Conservation (phyloP, 2,329 filamentous ascomycete species). For the Beauveria bassiana region DNA sequence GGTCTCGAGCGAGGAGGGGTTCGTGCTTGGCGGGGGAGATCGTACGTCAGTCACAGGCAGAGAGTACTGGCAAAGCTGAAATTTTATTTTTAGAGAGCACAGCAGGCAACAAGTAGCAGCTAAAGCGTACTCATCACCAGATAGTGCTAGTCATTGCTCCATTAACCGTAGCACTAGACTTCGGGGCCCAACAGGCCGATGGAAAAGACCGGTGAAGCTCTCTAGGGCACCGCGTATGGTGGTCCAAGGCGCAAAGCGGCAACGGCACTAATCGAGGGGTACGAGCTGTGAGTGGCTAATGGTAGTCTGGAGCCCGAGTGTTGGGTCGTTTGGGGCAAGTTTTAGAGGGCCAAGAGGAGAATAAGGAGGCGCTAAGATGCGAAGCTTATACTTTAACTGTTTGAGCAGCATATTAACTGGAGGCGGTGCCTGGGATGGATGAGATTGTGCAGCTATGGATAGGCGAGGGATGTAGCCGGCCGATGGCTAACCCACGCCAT, state of each 20-base stretch:
- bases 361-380: not conserved
- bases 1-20: slow-evolving; percentile 3
- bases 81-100: not conserved
- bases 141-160: not conserved
- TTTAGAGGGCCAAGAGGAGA: not conserved
- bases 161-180: not conserved
- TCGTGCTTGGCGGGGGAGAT: slow-evolving; percentile 8
- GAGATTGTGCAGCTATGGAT: not conserved
- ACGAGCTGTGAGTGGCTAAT: slow-evolving; percentile 7
- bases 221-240: not conserved
- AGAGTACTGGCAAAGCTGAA: not conserved
- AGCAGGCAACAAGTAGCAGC: not conserved
- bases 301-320: not conserved
- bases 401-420: not conserved
- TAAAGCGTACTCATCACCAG: not conserved
- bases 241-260: not conserved
- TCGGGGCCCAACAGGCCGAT: not conserved
- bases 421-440: not conserved
- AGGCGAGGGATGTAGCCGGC: not conserved
- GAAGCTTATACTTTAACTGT: slow-evolving; percentile 5
- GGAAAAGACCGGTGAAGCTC: slow-evolving; percentile 8
- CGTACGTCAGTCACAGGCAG: slow-evolving; percentile 7
- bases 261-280: not conserved
- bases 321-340: not conserved
- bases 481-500: not conserved